These are phyloP conservation scores for Leucocoprinus sp. DNA, from an alignment of 768 basidiomycete species.

Conservation along the genomic window DNA sequence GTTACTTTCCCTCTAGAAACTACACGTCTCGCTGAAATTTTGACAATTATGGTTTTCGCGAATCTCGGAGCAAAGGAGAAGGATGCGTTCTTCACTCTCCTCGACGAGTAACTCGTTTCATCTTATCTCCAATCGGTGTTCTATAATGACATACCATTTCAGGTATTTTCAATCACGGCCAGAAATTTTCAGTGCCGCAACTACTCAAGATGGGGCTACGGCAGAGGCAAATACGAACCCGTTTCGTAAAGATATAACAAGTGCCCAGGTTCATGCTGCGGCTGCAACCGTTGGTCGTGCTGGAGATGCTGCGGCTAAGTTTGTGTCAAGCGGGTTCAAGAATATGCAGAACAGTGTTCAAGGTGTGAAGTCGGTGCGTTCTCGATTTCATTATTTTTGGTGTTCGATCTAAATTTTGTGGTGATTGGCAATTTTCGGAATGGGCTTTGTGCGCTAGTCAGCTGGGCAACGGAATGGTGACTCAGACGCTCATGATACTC, in stretches of 20 bases:
- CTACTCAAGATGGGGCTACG: not conserved
- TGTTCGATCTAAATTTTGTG: not conserved
- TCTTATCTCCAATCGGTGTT: conserved; percentile 10
- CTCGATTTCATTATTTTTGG: too few species aligned
- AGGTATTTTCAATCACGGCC: conserved; percentile 74
- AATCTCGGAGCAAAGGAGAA: conserved; percentile 62
- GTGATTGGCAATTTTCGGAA: too few species aligned
- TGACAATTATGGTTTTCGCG: conserved; percentile 65
- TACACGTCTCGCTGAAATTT: too few species aligned
- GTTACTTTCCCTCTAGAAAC: too few species aligned
- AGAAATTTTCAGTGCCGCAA: conserved; percentile 41
- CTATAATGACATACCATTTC: too few species aligned
- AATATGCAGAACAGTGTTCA: conserved; percentile 19
- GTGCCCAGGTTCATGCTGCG: conserved; percentile 16
- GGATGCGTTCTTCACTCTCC: conserved; percentile 70
- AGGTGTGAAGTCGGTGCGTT: too few species aligned
- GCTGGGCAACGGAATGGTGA: conserved; percentile 2
- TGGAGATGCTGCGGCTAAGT: conserved; percentile 28
- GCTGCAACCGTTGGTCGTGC: conserved; percentile 18
- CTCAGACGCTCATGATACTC: not conserved
- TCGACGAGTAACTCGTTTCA: conserved; percentile 60
- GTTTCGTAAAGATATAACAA: conserved; percentile 18
- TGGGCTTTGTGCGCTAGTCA: conserved; percentile 1
- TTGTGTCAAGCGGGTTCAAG: conserved; percentile 34
- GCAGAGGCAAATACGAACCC: conserved; percentile 16